These are phyloP conservation scores for Salicornia ramosissima DNA, from an alignment of 148 eudicot species.

Conservation along the genomic window DNA sequence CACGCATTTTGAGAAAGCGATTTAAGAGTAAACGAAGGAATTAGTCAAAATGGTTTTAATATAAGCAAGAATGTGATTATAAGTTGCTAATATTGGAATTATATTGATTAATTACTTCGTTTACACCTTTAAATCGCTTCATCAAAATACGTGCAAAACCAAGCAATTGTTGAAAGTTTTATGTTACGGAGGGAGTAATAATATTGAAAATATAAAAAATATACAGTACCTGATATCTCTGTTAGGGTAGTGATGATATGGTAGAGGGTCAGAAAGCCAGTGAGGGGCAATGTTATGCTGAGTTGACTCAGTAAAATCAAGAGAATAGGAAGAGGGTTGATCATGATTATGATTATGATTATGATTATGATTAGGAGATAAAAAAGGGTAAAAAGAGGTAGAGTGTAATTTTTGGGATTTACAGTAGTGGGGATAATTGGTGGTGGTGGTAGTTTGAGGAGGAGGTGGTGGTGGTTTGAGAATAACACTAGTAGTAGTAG, in stretches of 20 bases:
- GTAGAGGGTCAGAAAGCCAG: conserved; percentile 21
- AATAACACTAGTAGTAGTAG: background rate
- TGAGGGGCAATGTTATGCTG: conserved; percentile 11
- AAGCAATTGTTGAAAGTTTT: too few relatives aligned
- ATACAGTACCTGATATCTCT: conserved; percentile 23
- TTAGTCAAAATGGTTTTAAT: too few relatives aligned
- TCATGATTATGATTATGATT: too few relatives aligned
- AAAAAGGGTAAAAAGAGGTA: conserved; percentile 22
- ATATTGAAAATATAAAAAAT: too few relatives aligned
- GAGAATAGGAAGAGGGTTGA: conserved; percentile 9
- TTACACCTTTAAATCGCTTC: too few relatives aligned
- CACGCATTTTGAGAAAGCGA: too few relatives aligned
- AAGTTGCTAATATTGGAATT: too few relatives aligned
- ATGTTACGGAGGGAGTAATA: too few relatives aligned
- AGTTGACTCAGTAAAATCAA: conserved; percentile 9
- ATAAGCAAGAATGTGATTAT: too few relatives aligned
- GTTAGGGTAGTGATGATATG: conserved; percentile 11
- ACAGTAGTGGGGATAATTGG: background rate
- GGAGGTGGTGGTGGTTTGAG: conserved; percentile 1
- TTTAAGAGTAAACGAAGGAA: too few relatives aligned
- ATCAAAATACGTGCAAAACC: too few relatives aligned
- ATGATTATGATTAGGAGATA: conserved; percentile 11
- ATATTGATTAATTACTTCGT: too few relatives aligned
- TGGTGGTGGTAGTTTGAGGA: background rate
- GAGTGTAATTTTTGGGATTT: conserved; percentile 6